phyloP scores from a whole-genome alignment of 2,329 filamentous ascomycete species.

The Botrytis paeoniae region DNA sequence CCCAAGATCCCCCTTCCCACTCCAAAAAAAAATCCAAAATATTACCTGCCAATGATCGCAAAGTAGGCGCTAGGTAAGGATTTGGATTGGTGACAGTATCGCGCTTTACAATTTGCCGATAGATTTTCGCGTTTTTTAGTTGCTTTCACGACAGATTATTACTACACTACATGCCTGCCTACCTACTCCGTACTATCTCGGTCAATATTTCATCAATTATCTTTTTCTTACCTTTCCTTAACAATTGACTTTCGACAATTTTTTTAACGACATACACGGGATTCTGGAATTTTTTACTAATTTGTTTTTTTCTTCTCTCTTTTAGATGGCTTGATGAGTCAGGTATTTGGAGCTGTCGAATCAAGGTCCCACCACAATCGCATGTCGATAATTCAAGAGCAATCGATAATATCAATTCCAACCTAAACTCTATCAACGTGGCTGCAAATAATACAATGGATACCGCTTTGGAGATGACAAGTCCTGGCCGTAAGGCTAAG shows the following conservation, averaged over 20 bases:
- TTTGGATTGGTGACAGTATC: constrained; percentile 15
- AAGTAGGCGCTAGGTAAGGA: constrained; percentile 5
- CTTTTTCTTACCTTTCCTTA: constrained; percentile 7
- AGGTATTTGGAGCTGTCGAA: constrained; percentile 37
- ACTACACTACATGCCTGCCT: background rate
- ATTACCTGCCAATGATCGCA: background rate
- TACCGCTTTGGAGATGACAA: constrained; percentile 29
- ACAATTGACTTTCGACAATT: background rate
- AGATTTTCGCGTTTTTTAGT: constrained; percentile 14
- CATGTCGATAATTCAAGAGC: constrained; percentile 21
- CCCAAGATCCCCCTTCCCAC: background rate
- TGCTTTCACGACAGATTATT: background rate
- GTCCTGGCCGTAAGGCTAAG: constrained; percentile 36
- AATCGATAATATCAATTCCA: constrained; percentile 14
- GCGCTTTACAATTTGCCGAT: constrained; percentile 8
- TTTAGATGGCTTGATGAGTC: constrained; percentile 37
- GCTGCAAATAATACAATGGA: constrained; percentile 30
- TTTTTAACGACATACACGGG: background rate
- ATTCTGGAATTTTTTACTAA: constrained; percentile 15
- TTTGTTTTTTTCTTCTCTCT: constrained; percentile 7
- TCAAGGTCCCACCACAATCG: constrained; percentile 32
- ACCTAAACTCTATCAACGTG: constrained; percentile 22
- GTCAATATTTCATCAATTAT: background rate
- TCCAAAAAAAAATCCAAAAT: background rate
- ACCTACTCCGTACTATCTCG: background rate